Conservation (phyloP, 1,284 basidiomycete genomes). For the Phellopilus nigrolimitatus region DNA sequence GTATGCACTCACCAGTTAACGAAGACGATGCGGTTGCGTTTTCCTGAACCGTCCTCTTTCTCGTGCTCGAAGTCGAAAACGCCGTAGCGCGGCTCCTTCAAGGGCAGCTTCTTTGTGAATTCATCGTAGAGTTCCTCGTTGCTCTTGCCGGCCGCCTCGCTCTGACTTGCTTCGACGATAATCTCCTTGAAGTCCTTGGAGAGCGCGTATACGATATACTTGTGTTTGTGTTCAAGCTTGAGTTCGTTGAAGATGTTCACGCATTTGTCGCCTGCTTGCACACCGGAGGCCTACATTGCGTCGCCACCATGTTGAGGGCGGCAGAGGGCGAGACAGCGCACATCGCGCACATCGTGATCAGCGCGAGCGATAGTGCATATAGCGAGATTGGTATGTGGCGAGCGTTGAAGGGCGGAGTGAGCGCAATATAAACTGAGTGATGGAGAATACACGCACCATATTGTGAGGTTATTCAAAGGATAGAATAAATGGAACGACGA, state of each 20-base stretch:
- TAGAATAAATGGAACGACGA: not conserved
- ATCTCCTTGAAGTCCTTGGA: constrained; percentile 64
- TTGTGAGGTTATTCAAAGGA: not conserved
- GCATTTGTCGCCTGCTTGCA: constrained; percentile 58
- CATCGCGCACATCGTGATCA: constrained; percentile 26
- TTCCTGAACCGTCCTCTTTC: constrained; percentile 70
- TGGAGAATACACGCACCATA: constrained; percentile 1
- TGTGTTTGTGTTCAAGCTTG: constrained; percentile 80
- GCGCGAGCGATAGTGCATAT: constrained; percentile 18
- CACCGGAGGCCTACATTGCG: constrained; percentile 66
- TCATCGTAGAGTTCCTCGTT: constrained; percentile 27
- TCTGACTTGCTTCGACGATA: constrained; percentile 56
- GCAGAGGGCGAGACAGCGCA: constrained; percentile 20
- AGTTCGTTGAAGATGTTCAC: constrained; percentile 65
- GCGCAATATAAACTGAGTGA: not conserved
- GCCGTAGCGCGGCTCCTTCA: constrained; percentile 79
- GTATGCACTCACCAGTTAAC: constrained; percentile 37
- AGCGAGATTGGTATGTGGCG: constrained; percentile 8
- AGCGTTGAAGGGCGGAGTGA: not conserved
- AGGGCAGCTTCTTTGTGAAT: constrained; percentile 77
- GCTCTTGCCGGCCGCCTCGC: not conserved
- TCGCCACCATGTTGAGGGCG: not conserved
- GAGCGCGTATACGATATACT: constrained; percentile 86
- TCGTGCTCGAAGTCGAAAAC: constrained; percentile 92
- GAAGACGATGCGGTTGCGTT: constrained; percentile 80